Evolutionary conservation across 2,329 filamentous ascomycete genomes (phyloP).

Genomic region (Diaporthe aspalathi): DNA sequence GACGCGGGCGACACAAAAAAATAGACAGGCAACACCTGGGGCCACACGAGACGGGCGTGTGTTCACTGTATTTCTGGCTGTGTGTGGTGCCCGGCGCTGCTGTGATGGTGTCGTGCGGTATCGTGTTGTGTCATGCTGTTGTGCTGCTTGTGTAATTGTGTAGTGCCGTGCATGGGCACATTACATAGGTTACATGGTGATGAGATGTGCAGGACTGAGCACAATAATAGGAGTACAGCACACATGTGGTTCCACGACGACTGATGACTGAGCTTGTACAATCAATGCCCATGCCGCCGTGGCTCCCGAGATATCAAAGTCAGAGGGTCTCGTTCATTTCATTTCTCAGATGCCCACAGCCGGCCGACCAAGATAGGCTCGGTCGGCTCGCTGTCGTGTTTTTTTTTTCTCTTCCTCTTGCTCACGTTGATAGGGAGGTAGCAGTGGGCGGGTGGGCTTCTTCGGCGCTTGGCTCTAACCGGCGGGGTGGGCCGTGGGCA

Average conservation of each 20-base stretch:
- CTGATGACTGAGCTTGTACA: not conserved
- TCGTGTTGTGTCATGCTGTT: conserved; percentile 1
- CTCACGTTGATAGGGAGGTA: conserved; percentile 18
- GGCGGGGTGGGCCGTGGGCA: conserved; percentile 10
- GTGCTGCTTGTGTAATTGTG: conserved; percentile 9
- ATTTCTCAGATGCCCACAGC: not conserved
- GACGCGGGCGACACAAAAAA: conserved; percentile 3
- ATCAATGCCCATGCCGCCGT: conserved; percentile 13
- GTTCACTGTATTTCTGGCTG: not conserved
- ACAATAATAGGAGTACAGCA: too few relatives aligned
- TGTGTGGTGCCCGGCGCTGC: not conserved
- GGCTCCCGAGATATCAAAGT: conserved; percentile 14
- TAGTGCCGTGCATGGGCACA: not conserved
- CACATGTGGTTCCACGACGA: too few relatives aligned
- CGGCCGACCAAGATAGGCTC: not conserved
- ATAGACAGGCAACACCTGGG: not conserved
- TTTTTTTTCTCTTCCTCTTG: too few relatives aligned
- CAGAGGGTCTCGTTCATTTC: conserved; percentile 11
- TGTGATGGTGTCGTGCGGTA: not conserved
- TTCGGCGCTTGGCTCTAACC: conserved; percentile 19
- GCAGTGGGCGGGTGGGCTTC: not conserved
- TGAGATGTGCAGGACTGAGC: not conserved
- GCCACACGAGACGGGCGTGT: not conserved
- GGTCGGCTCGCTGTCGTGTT: not conserved
- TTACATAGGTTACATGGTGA: too few relatives aligned